A percentile compares a stretch with the other conserved stretches of the same genome.
phyloP scores from a whole-genome alignment of 345 rosid species.

The Aquilaria sinensis region DNA sequence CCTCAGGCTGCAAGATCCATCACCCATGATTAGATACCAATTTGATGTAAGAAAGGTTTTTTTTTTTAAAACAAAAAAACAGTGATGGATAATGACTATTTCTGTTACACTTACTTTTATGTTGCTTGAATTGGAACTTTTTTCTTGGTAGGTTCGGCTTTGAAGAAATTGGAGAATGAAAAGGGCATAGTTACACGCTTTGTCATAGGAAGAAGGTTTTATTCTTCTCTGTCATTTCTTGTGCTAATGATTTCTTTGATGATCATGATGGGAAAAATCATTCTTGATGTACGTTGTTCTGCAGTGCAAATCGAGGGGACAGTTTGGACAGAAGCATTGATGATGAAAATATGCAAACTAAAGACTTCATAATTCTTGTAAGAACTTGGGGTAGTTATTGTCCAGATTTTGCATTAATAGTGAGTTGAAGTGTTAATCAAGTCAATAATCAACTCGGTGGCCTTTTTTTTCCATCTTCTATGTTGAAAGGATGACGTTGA shows the following conservation, averaged over 20 bases:
- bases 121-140: constrained; percentile 7
- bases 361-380: constrained; percentile 72
- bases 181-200: constrained; percentile 75
- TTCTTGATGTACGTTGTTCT: constrained; percentile 14
- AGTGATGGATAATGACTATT: too few relatives aligned
- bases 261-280: constrained; percentile 7
- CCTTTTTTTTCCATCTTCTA: background rate
- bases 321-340: constrained; percentile 56
- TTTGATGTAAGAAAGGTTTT: too few relatives aligned
- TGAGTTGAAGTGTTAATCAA: constrained; percentile 6
- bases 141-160: constrained; percentile 46
- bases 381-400: constrained; percentile 19
- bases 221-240: constrained; percentile 7
- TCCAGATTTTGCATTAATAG: background rate
- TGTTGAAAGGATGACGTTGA: constrained; percentile 58
- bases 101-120: constrained; percentile 6
- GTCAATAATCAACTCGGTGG: background rate
- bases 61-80: too few relatives aligned
- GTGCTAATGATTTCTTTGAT: background rate
- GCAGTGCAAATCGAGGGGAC: constrained; percentile 70
- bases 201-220: constrained; percentile 91
- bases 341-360: constrained; percentile 50
- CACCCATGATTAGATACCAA: too few relatives aligned
- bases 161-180: constrained; percentile 52
- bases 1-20: too few relatives aligned